Base-by-base conservation (phyloP, 331 rosid genomes). In the Rosa hybrid region DNA sequence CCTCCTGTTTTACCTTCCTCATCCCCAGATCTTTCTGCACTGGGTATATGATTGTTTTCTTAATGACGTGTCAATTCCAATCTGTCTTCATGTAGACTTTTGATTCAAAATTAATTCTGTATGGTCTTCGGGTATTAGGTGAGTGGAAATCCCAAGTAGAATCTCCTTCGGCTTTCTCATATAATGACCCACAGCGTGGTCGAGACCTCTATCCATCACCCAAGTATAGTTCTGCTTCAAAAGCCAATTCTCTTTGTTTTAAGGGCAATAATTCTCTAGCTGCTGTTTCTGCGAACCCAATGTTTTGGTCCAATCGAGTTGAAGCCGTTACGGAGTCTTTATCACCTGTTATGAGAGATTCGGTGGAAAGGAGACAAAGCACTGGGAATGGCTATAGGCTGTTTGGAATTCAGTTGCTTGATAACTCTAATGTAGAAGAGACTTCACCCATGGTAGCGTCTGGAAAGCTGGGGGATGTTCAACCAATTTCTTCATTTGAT, bases 341-440 rank as follows among this genome's bases (percentile, higher is more conserved):
- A 85, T 91, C 94, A 64, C 92, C 90, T 21, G 68, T 78, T 51
- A 88, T 86, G 42, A 83, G 87, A 85, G 94, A 92, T 79, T 85
- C 84, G 60, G 89, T 85, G 63, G 97, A 90, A 62, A 92, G 87
- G 90, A 94, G 88, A 81, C 97, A 90, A 74, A 84, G 76, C 82
- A 73, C 76, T 79, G 94, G 90, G 77, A 92, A 78, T 89, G 97
- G 97, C 69, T 91, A 91, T 82, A 91, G 95, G 89, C 91, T 92
- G 49, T 94, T 94, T 53, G 98, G 97, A 78, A 87, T 94, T 81
- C 94, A 94, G 90, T 83, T 94, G 59, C 94, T 84, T 60, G 90
- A 88, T 67, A 91, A 82, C 83, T 81, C 89, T 70, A 90, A 81
- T 79, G 67, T 82, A 72, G 97, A 90, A 74, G 97, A 86, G 76